A percentile compares a stretch with the other conserved stretches of the same genome.
Evolutionary conservation across 2,329 filamentous ascomycete genomes (phyloP).

Genomic region (Claviceps humidiphila): DNA sequence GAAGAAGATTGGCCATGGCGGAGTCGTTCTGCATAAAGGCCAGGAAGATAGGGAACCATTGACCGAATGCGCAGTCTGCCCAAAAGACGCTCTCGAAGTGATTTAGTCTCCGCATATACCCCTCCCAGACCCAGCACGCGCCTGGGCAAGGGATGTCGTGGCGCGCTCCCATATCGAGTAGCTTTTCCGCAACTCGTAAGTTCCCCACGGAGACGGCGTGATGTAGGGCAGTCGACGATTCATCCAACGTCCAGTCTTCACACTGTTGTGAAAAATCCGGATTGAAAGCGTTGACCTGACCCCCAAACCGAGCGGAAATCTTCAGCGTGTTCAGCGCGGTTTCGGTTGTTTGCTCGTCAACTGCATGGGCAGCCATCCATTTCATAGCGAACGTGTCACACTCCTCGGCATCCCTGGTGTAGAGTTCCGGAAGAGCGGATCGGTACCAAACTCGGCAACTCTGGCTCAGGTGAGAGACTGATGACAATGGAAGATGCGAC

Average conservation of each 20-base stretch:
- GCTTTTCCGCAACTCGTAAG: background rate
- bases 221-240: constrained; percentile 1
- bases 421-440: background rate
- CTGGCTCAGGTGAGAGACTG: background rate
- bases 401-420: background rate
- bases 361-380: constrained; percentile 1
- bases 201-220: background rate
- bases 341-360: background rate
- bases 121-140: background rate
- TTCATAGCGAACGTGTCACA: constrained; percentile 1
- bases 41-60: constrained; percentile 1
- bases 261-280: background rate
- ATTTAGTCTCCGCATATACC: background rate
- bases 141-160: background rate
- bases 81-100: background rate
- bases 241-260: background rate
- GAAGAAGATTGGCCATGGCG: background rate
- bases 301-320: background rate
- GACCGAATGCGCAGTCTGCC: background rate
- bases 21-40: background rate
- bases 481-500: background rate
- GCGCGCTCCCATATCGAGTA: background rate
- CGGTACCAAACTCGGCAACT: background rate
- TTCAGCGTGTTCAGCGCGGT: background rate
- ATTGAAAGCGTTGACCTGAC: constrained; percentile 1